Conservation (phyloP, 371 early-diverging fungal species). For the Aphelidium insulamus region DNA sequence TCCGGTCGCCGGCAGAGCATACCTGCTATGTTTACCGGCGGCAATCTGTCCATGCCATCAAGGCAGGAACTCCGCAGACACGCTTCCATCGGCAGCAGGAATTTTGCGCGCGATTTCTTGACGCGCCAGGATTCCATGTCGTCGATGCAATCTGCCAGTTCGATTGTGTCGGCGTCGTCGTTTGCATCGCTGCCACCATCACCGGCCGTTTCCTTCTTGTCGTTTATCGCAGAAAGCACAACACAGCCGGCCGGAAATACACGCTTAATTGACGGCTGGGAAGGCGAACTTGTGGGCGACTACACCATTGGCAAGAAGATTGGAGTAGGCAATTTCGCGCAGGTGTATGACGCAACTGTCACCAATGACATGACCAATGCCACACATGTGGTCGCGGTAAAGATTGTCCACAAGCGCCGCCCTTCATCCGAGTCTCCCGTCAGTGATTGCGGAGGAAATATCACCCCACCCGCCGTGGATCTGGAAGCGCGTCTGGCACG, state of each 20-base stretch:
- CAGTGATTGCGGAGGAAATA: conserved; percentile 4
- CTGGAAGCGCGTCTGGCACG: conserved; percentile 12
- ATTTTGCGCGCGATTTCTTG: no score
- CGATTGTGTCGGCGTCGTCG: conserved; percentile 14
- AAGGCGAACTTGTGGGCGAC: conserved; percentile 40
- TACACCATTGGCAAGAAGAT: conserved; percentile 27
- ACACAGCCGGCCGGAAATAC: conserved; percentile 3
- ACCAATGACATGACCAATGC: conserved; percentile 10
- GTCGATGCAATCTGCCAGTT: no score
- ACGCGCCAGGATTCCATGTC: no score
- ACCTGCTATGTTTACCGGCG: no score
- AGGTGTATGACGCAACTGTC: conserved; percentile 29
- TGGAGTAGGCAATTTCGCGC: conserved; percentile 40
- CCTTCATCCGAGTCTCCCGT: conserved; percentile 8
- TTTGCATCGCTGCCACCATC: conserved; percentile 22
- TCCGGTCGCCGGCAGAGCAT: no score
- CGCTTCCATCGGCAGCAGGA: no score
- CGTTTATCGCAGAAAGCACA: conserved; percentile 22
- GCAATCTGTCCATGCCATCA: no score
- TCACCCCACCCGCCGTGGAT: background rate
- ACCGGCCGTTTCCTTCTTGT: conserved; percentile 34
- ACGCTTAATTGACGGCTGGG: conserved; percentile 10
- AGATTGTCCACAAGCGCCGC: conserved; percentile 17
- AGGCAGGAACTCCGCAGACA: no score
- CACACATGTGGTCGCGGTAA: conserved; percentile 17